A percentile compares a stretch with the other conserved stretches of the same genome.
Conservation (phyloP, 129 eudicot genomes). For the Helianthus annuus region DNA sequence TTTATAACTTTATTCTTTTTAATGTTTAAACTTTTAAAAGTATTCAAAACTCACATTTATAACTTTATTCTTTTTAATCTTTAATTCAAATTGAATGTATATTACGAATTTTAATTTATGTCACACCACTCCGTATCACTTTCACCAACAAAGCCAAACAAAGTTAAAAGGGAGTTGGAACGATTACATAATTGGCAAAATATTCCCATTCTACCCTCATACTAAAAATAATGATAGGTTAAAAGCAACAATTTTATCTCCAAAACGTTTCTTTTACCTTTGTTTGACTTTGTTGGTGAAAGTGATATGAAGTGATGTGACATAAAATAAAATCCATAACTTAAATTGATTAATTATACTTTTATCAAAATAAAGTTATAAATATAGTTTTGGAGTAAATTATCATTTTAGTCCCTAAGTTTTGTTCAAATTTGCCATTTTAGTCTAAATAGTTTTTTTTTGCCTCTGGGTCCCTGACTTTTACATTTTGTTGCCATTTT, state of each 20-base stretch:
- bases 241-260: constrained; percentile 15
- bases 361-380: neutral
- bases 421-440: no score
- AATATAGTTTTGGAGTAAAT: neutral
- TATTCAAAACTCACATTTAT: neutral
- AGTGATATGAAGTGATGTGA: constrained; percentile 17
- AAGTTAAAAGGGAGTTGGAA: constrained; percentile 13
- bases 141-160: constrained; percentile 33
- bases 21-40: no score
- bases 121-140: constrained; percentile 20
- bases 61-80: neutral
- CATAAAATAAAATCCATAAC: neutral
- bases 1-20: neutral
- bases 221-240: no score
- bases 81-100: neutral
- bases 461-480: no score
- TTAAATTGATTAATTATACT: neutral
- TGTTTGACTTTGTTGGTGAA: constrained; percentile 31
- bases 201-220: no score
- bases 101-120: neutral
- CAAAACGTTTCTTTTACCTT: constrained; percentile 1
- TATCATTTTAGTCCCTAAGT: no score
- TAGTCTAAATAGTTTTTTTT: no score
- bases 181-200: neutral
- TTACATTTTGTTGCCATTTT: no score